Evolutionary conservation across 208 protist genomes (phyloP).

Genomic region (Acanthamoeba rhysodes): DNA sequence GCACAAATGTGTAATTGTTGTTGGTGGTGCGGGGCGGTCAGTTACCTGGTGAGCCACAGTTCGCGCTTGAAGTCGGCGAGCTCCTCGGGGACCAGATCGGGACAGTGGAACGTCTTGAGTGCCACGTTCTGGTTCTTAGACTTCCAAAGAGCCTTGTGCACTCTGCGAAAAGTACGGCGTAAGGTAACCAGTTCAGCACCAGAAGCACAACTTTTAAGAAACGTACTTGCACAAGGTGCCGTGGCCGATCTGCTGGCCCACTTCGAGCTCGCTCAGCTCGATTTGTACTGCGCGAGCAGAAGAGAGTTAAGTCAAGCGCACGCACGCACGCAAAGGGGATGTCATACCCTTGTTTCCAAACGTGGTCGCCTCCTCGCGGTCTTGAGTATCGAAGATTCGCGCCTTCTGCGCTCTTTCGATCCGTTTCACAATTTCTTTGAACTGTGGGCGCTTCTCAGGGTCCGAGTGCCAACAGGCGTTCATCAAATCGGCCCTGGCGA

Average conservation of each 20-base stretch:
- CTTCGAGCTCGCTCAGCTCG: slow-evolving; percentile 32
- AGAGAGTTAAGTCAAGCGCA: neutral
- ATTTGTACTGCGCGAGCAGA: slow-evolving; percentile 2
- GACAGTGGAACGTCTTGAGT: slow-evolving; percentile 61
- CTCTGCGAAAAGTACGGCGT: neutral
- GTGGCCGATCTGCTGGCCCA: slow-evolving; percentile 17
- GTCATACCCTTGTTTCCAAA: slow-evolving; percentile 17
- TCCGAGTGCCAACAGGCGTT: slow-evolving; percentile 24
- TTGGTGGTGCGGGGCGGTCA: neutral
- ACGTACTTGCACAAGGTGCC: slow-evolving; percentile 60
- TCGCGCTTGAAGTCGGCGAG: slow-evolving; percentile 59
- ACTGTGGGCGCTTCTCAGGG: slow-evolving; percentile 10
- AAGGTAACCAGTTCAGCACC: neutral
- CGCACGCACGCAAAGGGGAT: neutral
- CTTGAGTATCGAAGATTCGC: neutral
- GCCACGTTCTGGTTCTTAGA: slow-evolving; percentile 14
- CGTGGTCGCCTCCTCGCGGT: neutral
- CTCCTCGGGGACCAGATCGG: slow-evolving; percentile 52
- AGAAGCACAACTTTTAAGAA: too few species aligned
- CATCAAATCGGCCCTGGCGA: neutral
- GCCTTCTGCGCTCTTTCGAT: slow-evolving; percentile 29
- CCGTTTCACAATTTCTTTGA: slow-evolving; percentile 52
- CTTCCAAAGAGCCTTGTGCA: slow-evolving; percentile 56
- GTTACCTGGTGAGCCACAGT: slow-evolving; percentile 66
- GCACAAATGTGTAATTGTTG: neutral